Conservation (phyloP, 2,329 filamentous ascomycete species). For the Xylariaceae sp. region DNA sequence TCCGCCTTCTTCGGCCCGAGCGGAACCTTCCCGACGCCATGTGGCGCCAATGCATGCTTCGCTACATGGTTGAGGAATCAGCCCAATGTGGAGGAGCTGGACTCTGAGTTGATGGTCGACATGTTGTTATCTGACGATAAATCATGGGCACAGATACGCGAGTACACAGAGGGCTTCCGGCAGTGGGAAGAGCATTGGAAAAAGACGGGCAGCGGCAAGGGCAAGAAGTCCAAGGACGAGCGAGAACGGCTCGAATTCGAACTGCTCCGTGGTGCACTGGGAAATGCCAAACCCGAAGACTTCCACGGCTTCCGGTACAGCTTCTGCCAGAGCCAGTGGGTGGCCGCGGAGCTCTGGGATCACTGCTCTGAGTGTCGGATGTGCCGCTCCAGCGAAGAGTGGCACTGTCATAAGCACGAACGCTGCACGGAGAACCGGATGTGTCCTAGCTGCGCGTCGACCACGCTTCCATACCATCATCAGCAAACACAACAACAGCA, state of each 20-base stretch:
- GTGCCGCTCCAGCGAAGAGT: constrained; percentile 30
- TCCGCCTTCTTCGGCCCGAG: constrained; percentile 32
- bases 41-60: constrained; percentile 32
- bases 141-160: constrained; percentile 30
- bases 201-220: constrained; percentile 27
- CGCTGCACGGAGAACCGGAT: constrained; percentile 30
- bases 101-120: constrained; percentile 33
- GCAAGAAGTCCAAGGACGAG: constrained; percentile 31
- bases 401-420: constrained; percentile 33
- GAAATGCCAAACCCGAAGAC: constrained; percentile 29
- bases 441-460: constrained; percentile 28
- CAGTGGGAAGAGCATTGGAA: constrained; percentile 33
- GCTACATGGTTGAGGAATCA: constrained; percentile 34
- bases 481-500: constrained; percentile 15
- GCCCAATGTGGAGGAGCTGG: constrained; percentile 33
- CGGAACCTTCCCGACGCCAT: constrained; percentile 28
- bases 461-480: constrained; percentile 21
- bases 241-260: constrained; percentile 33
- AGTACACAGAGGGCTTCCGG: constrained; percentile 28
- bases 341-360: constrained; percentile 27
- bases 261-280: constrained; percentile 31
- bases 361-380: constrained; percentile 32
- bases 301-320: constrained; percentile 33
- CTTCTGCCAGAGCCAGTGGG: constrained; percentile 32
- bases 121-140: constrained; percentile 33